Conservation (phyloP, 139 green algal species). For the Choricystis sp. region DNA sequence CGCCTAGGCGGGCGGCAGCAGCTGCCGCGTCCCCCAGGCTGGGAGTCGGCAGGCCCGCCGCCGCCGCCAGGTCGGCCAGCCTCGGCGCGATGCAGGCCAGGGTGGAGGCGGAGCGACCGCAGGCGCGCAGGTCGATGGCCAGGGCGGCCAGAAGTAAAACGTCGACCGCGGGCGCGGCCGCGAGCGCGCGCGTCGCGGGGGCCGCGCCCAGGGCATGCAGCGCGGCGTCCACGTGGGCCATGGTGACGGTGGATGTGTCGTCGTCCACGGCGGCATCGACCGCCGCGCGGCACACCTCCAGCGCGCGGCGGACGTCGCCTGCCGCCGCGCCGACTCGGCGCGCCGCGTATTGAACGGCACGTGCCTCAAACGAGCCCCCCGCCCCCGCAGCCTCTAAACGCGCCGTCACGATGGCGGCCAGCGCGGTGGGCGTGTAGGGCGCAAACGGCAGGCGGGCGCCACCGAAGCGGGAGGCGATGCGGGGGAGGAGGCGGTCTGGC, state of each 20-base stretch:
- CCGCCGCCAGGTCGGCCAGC: slow-evolving; percentile 17
- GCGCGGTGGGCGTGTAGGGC: slow-evolving; percentile 53
- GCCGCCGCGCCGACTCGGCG: slow-evolving; percentile 42
- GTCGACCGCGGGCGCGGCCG: slow-evolving; percentile 22
- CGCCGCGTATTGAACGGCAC: slow-evolving; percentile 24
- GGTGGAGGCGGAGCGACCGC: slow-evolving; percentile 15
- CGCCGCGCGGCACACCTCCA: slow-evolving; percentile 48
- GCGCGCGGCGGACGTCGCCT: slow-evolving; percentile 50
- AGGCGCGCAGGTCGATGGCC: slow-evolving; percentile 40
- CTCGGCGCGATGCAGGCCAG: slow-evolving; percentile 10
- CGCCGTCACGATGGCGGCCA: slow-evolving; percentile 50
- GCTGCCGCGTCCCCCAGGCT: slow-evolving; percentile 10
- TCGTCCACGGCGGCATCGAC: slow-evolving; percentile 20
- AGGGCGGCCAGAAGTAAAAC: slow-evolving; percentile 50
- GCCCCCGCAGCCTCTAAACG: slow-evolving; percentile 33
- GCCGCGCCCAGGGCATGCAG: slow-evolving; percentile 41
- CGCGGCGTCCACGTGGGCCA: slow-evolving; percentile 22
- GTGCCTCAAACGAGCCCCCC: slow-evolving; percentile 18
- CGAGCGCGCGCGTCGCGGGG: slow-evolving; percentile 44
- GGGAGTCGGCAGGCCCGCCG: slow-evolving; percentile 13
- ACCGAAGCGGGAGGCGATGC: slow-evolving; percentile 54
- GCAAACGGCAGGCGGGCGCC: slow-evolving; percentile 55
- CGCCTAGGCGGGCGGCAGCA: slow-evolving; percentile 12
- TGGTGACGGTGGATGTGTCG: not conserved
- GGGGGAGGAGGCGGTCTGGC: slow-evolving; percentile 77